A percentile compares a stretch with the other conserved stretches of the same genome.
Evolutionary conservation across 306 rosid species (phyloP).

Genomic region (Fagus crenata): DNA sequence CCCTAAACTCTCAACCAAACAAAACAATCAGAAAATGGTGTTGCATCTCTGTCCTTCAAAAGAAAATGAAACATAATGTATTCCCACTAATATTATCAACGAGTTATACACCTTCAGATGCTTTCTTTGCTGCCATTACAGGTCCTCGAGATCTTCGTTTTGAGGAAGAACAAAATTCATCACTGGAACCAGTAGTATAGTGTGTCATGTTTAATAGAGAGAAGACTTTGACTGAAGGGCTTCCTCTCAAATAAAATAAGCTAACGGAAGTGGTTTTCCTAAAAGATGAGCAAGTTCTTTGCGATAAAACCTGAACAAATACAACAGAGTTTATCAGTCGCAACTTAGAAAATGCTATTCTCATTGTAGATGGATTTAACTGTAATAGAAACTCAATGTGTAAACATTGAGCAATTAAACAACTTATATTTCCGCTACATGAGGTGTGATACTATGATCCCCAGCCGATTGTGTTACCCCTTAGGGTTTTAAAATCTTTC

Average conservation of each 20-base stretch:
- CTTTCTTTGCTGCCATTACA: slow-evolving; percentile 84
- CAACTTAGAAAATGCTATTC: neutral
- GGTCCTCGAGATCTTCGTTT: slow-evolving; percentile 90
- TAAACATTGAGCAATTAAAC: neutral
- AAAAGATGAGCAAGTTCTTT: slow-evolving; percentile 50
- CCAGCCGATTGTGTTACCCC: too few relatives aligned
- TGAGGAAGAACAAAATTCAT: slow-evolving; percentile 53
- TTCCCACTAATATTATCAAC: slow-evolving; percentile 19
- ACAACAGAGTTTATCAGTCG: slow-evolving; percentile 29
- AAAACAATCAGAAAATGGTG: slow-evolving; percentile 30
- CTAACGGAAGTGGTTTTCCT: slow-evolving; percentile 47
- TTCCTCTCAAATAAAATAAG: slow-evolving; percentile 47
- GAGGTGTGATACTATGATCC: too few relatives aligned
- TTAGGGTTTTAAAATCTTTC: too few relatives aligned
- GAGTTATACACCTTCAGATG: slow-evolving; percentile 58
- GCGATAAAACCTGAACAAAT: slow-evolving; percentile 55
- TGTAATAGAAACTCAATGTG: neutral
- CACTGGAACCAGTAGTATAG: slow-evolving; percentile 47
- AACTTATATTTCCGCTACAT: neutral
- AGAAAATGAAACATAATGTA: neutral
- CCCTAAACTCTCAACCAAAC: slow-evolving; percentile 49
- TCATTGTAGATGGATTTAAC: neutral
- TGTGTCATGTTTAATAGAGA: slow-evolving; percentile 38
- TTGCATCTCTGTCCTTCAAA: neutral
- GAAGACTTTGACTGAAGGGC: slow-evolving; percentile 49